Conservation (phyloP, 148 eudicot genomes). For the Camellia granthamiana region DNA sequence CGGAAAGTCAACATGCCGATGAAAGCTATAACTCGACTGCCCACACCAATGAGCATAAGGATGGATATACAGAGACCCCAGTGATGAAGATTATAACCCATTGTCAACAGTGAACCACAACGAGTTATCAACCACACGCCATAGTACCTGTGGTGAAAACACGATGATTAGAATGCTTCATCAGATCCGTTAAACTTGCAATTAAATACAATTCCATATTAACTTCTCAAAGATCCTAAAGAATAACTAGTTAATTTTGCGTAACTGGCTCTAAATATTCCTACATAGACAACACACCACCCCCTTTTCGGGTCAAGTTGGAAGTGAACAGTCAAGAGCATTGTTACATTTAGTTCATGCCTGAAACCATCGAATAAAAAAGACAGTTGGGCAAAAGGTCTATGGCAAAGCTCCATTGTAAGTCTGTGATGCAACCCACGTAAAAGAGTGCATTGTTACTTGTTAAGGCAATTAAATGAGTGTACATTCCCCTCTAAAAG, state of each 20-base stretch:
- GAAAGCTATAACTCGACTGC: conserved; percentile 51
- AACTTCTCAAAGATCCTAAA: neutral
- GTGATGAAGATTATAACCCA: conserved; percentile 37
- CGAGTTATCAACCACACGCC: conserved; percentile 76
- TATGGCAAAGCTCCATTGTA: no score
- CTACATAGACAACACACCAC: no score
- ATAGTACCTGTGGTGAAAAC: conserved; percentile 39
- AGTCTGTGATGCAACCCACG: no score
- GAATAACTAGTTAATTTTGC: neutral
- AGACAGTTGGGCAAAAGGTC: no score
- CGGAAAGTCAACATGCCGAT: conserved; percentile 44
- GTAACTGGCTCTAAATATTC: no score
- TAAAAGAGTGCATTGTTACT: no score
- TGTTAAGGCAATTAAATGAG: no score
- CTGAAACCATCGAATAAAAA: no score
- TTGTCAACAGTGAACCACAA: conserved; percentile 39
- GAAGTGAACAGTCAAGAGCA: no score
- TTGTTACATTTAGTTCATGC: no score
- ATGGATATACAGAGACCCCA: conserved; percentile 42
- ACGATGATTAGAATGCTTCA: neutral
- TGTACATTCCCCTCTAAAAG: no score
- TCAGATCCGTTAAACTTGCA: neutral
- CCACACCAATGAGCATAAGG: conserved; percentile 39
- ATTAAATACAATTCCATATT: neutral
- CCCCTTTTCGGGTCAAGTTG: no score